These are phyloP conservation scores for Fusarium piperis DNA, from an alignment of 2,329 filamentous ascomycete genomes.

Conservation along the genomic window DNA sequence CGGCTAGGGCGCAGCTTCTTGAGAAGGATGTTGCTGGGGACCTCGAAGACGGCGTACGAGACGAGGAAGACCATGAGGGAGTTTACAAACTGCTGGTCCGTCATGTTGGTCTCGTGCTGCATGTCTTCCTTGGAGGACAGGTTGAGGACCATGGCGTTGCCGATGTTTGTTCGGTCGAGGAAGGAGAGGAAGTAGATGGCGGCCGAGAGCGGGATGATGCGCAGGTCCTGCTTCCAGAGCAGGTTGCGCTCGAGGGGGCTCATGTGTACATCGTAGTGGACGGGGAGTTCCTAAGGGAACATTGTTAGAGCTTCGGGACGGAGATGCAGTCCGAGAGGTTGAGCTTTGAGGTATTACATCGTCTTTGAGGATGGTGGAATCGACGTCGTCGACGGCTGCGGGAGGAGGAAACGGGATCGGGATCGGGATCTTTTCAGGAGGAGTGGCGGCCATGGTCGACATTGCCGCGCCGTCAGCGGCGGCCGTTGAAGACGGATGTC, in stretches of 20 bases:
- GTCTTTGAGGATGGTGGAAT: slow-evolving; percentile 40
- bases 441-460: slow-evolving; percentile 17
- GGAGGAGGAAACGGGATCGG: slow-evolving; percentile 40
- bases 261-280: slow-evolving; percentile 35
- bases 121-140: slow-evolving; percentile 68
- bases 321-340: not conserved
- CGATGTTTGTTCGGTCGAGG: slow-evolving; percentile 75
- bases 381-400: slow-evolving; percentile 40
- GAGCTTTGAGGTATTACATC: slow-evolving; percentile 24
- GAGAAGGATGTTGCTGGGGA: slow-evolving; percentile 73
- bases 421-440: slow-evolving; percentile 30
- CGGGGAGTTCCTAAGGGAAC: slow-evolving; percentile 20
- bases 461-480: slow-evolving; percentile 29
- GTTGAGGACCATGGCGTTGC: slow-evolving; percentile 75
- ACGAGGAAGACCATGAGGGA: slow-evolving; percentile 70
- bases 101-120: slow-evolving; percentile 69
- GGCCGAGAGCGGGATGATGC: slow-evolving; percentile 71
- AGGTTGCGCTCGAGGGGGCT: slow-evolving; percentile 51
- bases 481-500: slow-evolving; percentile 5
- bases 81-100: slow-evolving; percentile 67
- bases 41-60: slow-evolving; percentile 69
- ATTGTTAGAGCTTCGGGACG: slow-evolving; percentile 30
- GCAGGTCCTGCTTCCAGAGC: slow-evolving; percentile 68
- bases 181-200: slow-evolving; percentile 74
- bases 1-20: slow-evolving; percentile 70